These are phyloP conservation scores for Tulasnella sp. DNA, from an alignment of 768 basidiomycete species.

Conservation along the genomic window DNA sequence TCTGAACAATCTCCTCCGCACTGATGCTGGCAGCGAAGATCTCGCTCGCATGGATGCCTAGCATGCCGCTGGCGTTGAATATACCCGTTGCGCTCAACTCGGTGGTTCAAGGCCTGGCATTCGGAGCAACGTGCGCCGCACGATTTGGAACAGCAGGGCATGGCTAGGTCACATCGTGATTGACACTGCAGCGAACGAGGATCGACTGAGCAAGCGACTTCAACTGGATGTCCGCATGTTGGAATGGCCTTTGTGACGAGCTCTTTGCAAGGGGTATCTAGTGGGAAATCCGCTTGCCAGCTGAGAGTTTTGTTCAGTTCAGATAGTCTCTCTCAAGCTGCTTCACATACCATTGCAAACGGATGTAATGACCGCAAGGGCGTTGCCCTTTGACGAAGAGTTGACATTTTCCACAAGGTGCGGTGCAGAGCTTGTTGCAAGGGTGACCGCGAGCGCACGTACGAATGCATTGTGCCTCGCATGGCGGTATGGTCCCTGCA, in stretches of 20 bases:
- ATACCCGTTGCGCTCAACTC: not conserved
- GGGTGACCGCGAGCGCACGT: constrained; percentile 6
- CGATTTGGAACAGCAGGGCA: constrained; percentile 46
- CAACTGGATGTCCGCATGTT: constrained; percentile 47
- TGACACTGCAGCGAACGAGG: constrained; percentile 37
- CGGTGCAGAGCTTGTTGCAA: not conserved
- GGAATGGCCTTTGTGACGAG: constrained; percentile 40
- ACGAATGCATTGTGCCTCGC: too few species aligned
- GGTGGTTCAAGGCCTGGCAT: constrained; percentile 36
- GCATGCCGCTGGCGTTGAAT: constrained; percentile 33
- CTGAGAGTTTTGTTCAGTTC: constrained; percentile 30
- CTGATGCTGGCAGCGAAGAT: constrained; percentile 48
- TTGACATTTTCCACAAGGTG: constrained; percentile 3
- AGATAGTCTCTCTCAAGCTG: not conserved
- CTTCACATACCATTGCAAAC: not conserved
- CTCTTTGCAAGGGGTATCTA: constrained; percentile 38
- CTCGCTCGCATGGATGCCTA: constrained; percentile 44
- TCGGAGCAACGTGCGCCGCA: constrained; percentile 45
- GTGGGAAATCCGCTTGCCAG: constrained; percentile 39
- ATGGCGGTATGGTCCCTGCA: too few species aligned
- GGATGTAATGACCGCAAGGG: constrained; percentile 40
- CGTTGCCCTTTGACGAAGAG: constrained; percentile 44
- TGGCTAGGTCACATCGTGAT: constrained; percentile 36
- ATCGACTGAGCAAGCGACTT: constrained; percentile 43
- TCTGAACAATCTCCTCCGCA: constrained; percentile 44